Evolutionary conservation across 2,329 filamentous ascomycete species (phyloP).

Genomic region (Alternaria sp.): DNA sequence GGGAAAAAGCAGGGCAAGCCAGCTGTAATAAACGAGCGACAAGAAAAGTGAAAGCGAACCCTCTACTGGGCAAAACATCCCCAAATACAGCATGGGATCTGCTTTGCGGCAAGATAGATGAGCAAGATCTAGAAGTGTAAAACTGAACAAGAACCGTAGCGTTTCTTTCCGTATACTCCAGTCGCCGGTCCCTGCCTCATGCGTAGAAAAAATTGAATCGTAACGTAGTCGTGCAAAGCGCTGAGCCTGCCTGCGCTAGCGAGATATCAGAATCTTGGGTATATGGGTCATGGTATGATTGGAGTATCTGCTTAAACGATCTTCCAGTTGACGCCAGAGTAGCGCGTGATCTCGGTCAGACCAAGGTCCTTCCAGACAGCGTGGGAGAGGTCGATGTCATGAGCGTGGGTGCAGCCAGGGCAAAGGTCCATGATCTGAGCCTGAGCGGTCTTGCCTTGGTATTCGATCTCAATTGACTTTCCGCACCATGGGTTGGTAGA

Average conservation of each 20-base stretch:
- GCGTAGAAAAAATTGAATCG: conserved; percentile 35
- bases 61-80: conserved; percentile 20
- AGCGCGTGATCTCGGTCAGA: conserved; percentile 33
- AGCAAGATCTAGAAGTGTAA: conserved; percentile 22
- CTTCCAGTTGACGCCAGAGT: conserved; percentile 39
- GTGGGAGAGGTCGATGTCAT: conserved; percentile 45
- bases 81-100: conserved; percentile 36
- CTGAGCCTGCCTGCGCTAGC: conserved; percentile 53
- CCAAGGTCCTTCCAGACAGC: conserved; percentile 43
- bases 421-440: conserved; percentile 48
- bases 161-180: conserved; percentile 32
- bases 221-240: conserved; percentile 52
- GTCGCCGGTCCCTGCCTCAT: conserved; percentile 34
- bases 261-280: conserved; percentile 39
- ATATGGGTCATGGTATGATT: conserved; percentile 39
- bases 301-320: conserved; percentile 31
- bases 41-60: conserved; percentile 30
- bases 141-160: conserved; percentile 20
- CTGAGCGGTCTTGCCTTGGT: conserved; percentile 39
- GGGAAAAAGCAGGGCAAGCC: conserved; percentile 12
- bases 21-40: conserved; percentile 38
- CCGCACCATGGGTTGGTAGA: conserved; percentile 48
- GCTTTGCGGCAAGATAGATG: conserved; percentile 7
- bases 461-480: conserved; percentile 44
- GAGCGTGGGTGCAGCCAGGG: conserved; percentile 41